phyloP scores from a whole-genome alignment of 1,139 yeast genomes.

The Trichomonascaceae sp. region DNA sequence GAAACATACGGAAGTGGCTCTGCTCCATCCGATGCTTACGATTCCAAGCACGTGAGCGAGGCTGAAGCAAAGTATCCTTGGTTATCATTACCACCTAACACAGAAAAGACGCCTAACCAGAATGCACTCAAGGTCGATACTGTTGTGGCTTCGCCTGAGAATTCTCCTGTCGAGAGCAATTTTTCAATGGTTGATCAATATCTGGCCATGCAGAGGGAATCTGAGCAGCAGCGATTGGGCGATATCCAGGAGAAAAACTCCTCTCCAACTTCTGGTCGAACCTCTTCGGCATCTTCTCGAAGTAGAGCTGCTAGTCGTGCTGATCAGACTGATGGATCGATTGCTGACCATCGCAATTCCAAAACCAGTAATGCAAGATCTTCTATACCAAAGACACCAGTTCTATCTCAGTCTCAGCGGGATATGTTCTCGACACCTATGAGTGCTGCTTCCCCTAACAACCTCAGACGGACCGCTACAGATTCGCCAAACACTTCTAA shows the following conservation, averaged over 20 bases:
- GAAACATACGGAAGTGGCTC: neutral
- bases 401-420: slow-evolving; percentile 9
- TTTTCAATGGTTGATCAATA: slow-evolving; percentile 10
- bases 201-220: slow-evolving; percentile 8
- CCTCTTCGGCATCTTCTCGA: slow-evolving; percentile 17
- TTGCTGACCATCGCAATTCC: slow-evolving; percentile 1
- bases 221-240: slow-evolving; percentile 1
- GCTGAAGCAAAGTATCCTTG: neutral
- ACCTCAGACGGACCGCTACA: slow-evolving; percentile 2
- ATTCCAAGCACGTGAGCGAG: neutral
- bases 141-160: neutral
- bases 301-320: slow-evolving; percentile 25
- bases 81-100: neutral
- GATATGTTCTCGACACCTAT: slow-evolving; percentile 10
- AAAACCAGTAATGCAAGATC: neutral
- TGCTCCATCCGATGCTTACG: neutral
- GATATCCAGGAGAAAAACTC: slow-evolving; percentile 5
- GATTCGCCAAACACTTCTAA: slow-evolving; percentile 6
- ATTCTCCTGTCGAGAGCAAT: slow-evolving; percentile 4
- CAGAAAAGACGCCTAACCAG: neutral
- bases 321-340: slow-evolving; percentile 15
- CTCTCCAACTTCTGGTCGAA: slow-evolving; percentile 12
- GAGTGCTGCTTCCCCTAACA: slow-evolving; percentile 1
- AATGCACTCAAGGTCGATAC: neutral
- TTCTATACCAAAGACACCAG: slow-evolving; percentile 9